These are phyloP conservation scores for Trypanosoma cruzi DNA, from an alignment of 208 protist genomes.

Conservation along the genomic window DNA sequence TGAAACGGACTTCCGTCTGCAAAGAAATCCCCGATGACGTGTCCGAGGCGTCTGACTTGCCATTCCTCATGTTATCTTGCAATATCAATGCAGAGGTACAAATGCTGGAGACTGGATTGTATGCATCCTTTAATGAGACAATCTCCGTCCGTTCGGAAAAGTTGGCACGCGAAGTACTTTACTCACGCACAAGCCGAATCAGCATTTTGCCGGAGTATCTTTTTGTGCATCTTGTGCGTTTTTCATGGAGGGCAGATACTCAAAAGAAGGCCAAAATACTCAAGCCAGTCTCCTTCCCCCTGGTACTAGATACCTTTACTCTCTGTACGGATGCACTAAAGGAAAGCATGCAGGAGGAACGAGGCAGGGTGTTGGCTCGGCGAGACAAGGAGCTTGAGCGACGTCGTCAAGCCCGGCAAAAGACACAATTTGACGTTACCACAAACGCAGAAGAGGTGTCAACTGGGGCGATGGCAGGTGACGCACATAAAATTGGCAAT, in stretches of 20 bases:
- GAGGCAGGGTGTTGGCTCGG: conserved; percentile 40
- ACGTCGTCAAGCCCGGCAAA: conserved; percentile 27
- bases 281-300: conserved; percentile 81
- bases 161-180: conserved; percentile 52
- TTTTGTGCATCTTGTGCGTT: conserved; percentile 90
- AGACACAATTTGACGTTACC: conserved; percentile 25
- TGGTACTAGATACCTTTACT: conserved; percentile 62
- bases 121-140: conserved; percentile 64
- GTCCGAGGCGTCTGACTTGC: conserved; percentile 20
- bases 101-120: conserved; percentile 76
- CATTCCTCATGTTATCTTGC: conserved; percentile 85
- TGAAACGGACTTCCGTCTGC: conserved; percentile 56
- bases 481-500: conserved; percentile 30
- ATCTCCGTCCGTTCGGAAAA: conserved; percentile 53
- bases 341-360: conserved; percentile 33
- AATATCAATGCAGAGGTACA: conserved; percentile 81
- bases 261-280: conserved; percentile 89
- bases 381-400: conserved; percentile 63
- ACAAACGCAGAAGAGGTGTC: conserved; percentile 14
- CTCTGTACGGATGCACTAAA: conserved; percentile 67
- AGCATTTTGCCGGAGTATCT: conserved; percentile 78
- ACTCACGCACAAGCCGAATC: conserved; percentile 53
- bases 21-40: conserved; percentile 44
- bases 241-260: conserved; percentile 86
- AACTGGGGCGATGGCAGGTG: not conserved